Evolutionary conservation across 805 yeast genomes (phyloP).

Genomic region (Debaryomyces prosopidis): DNA sequence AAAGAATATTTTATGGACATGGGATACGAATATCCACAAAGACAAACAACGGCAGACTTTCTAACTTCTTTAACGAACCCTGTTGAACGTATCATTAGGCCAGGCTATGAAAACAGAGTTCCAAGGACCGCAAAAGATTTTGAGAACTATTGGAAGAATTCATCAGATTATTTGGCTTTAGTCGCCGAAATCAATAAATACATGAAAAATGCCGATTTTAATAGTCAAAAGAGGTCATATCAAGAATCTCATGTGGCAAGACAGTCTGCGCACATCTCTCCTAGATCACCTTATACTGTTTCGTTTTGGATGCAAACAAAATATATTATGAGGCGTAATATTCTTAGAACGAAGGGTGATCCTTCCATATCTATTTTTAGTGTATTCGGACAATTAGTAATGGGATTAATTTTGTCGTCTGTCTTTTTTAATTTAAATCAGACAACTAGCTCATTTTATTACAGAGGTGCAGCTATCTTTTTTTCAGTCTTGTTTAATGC

Average conservation of each 20-base stretch:
- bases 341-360: constrained; percentile 50
- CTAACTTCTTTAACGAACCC: constrained; percentile 33
- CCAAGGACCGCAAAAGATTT: constrained; percentile 29
- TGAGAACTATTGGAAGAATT: constrained; percentile 34
- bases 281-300: constrained; percentile 20
- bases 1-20: constrained; percentile 37
- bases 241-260: constrained; percentile 30
- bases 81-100: constrained; percentile 32
- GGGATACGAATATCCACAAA: constrained; percentile 42
- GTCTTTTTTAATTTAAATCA: constrained; percentile 52
- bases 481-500: constrained; percentile 65
- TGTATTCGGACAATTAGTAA: constrained; percentile 44
- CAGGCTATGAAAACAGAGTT: constrained; percentile 32
- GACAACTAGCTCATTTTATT: constrained; percentile 49
- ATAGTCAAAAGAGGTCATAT: constrained; percentile 21
- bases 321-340: constrained; percentile 46
- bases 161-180: constrained; percentile 19
- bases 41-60: constrained; percentile 39
- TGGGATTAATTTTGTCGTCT: constrained; percentile 58
- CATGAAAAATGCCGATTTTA: constrained; percentile 21
- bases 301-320: constrained; percentile 54
- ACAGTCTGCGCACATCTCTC: constrained; percentile 39
- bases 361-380: constrained; percentile 45
- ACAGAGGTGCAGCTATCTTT: constrained; percentile 64
- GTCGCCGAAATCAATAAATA: constrained; percentile 39